These are phyloP conservation scores for Avena eriantha DNA, from an alignment of 176 grass and related monocot species.

Conservation along the genomic window DNA sequence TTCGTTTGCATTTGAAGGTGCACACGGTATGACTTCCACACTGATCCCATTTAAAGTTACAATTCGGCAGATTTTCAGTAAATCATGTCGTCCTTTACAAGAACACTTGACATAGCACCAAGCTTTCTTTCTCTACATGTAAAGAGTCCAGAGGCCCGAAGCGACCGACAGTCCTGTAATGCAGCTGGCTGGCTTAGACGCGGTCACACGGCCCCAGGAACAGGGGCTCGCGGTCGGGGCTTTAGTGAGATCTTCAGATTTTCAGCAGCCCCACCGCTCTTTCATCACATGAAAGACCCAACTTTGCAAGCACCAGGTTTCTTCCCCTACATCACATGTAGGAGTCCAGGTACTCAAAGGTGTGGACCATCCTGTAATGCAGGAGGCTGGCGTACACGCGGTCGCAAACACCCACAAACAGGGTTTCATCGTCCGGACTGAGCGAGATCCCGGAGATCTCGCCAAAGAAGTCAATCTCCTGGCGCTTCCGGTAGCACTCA, in stretches of 20 bases:
- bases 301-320: background rate
- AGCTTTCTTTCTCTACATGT: constrained; percentile 41
- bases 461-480: constrained; percentile 93
- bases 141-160: constrained; percentile 60
- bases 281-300: background rate
- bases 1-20: background rate
- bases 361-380: constrained; percentile 60
- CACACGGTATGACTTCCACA: background rate
- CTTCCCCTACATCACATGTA: constrained; percentile 45
- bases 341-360: constrained; percentile 56
- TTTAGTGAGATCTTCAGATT: constrained; percentile 52
- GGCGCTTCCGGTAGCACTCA: constrained; percentile 59
- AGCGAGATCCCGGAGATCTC: constrained; percentile 87
- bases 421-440: constrained; percentile 68
- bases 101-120: background rate
- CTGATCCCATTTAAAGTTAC: background rate
- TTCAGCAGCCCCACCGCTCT: background rate
- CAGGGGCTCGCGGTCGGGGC: constrained; percentile 56
- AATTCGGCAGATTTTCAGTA: background rate
- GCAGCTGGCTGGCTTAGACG: constrained; percentile 66
- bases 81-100: constrained; percentile 1
- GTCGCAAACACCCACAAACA: constrained; percentile 82
- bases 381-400: constrained; percentile 80
- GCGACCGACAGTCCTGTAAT: constrained; percentile 55
- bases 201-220: constrained; percentile 60